These are phyloP conservation scores for Pseudozyma sp. DNA, from an alignment of 1,284 basidiomycete genomes.

Conservation along the genomic window DNA sequence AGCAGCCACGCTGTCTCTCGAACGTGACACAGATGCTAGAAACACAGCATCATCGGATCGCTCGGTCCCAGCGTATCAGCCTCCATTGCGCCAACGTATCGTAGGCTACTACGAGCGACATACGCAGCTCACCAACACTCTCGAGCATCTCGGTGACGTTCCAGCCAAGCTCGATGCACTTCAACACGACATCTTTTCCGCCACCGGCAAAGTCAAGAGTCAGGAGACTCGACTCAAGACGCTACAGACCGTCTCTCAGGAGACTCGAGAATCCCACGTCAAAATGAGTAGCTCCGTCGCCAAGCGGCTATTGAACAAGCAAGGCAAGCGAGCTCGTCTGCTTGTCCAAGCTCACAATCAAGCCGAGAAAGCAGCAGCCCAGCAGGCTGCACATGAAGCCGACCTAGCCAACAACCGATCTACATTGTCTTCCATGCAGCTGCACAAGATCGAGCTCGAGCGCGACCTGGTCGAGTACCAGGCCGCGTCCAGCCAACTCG, in stretches of 20 bases:
- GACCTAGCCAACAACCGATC: conserved; percentile 26
- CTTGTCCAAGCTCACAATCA: conserved; percentile 19
- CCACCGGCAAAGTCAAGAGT: conserved; percentile 44
- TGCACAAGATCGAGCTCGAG: conserved; percentile 22
- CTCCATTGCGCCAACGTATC: conserved; percentile 34
- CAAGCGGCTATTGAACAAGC: conserved; percentile 45
- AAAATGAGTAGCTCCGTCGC: conserved; percentile 34
- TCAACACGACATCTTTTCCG: conserved; percentile 34
- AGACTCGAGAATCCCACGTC: conserved; percentile 18
- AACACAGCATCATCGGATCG: conserved; percentile 20
- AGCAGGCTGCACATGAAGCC: conserved; percentile 28
- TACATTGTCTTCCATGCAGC: conserved; percentile 4
- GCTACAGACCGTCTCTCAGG: conserved; percentile 20
- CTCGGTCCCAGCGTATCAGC: conserved; percentile 36
- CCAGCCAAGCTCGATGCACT: conserved; percentile 21
- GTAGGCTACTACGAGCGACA: conserved; percentile 28
- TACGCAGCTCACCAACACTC: conserved; percentile 23
- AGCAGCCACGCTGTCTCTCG: conserved; percentile 27
- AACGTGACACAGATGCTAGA: not conserved
- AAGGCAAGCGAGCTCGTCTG: conserved; percentile 14
- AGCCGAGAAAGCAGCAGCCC: conserved; percentile 20
- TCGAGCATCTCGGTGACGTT: conserved; percentile 37
- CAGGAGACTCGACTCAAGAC: conserved; percentile 35
- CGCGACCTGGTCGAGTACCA: conserved; percentile 22
- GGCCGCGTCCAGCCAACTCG: conserved; percentile 18